phyloP scores from a whole-genome alignment of 768 basidiomycete species.

The Cystobasidium tubakii region DNA sequence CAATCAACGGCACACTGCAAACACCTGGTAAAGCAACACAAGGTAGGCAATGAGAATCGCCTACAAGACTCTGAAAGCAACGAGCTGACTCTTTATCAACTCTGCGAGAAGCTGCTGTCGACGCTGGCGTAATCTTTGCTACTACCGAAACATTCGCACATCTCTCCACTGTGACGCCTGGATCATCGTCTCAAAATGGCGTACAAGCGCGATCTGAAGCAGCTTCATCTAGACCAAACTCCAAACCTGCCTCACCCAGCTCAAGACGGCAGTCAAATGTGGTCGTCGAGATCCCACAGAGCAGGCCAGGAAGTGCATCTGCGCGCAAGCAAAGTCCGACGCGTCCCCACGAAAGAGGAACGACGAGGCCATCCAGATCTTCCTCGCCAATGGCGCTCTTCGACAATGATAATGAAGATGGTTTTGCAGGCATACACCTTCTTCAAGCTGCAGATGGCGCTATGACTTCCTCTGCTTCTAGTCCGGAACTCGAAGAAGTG shows the following conservation, averaged over 20 bases:
- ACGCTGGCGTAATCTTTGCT: neutral
- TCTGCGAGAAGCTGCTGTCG: neutral
- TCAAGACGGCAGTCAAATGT: neutral
- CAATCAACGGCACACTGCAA: neutral
- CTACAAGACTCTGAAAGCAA: neutral
- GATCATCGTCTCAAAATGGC: neutral
- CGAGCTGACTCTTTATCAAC: neutral
- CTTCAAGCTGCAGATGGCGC: neutral
- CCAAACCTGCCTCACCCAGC: neutral
- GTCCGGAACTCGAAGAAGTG: neutral
- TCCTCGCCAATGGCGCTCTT: neutral
- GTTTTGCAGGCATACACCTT: neutral
- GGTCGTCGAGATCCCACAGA: neutral
- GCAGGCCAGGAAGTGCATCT: neutral
- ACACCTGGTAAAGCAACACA: neutral
- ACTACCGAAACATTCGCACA: neutral
- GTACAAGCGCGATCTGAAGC: neutral
- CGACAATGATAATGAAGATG: neutral
- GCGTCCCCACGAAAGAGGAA: neutral
- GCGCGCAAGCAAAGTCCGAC: neutral
- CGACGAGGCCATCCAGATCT: neutral
- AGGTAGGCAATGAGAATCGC: neutral
- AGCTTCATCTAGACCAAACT: neutral
- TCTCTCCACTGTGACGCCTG: neutral
- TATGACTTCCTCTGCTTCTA: neutral